Evolutionary conservation across 2,329 filamentous ascomycete species (phyloP).

Genomic region (Drechslerella dactyloides): DNA sequence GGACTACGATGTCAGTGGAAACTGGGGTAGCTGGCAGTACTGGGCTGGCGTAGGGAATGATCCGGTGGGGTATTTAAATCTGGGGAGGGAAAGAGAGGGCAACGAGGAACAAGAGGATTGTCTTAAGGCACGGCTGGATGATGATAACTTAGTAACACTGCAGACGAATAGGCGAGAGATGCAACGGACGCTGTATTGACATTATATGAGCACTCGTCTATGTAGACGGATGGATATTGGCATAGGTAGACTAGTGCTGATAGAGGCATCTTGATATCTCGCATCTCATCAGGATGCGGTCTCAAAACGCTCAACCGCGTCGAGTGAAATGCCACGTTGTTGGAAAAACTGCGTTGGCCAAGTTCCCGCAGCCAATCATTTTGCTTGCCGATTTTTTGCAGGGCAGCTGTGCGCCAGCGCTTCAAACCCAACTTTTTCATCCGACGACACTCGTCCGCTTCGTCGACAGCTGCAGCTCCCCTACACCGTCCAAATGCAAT

Average conservation of each 20-base stretch:
- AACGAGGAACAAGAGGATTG: slow-evolving; percentile 17
- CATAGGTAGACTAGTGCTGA: no score
- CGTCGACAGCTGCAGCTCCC: slow-evolving; percentile 1
- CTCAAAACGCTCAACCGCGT: neutral
- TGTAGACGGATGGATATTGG: no score
- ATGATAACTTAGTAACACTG: neutral
- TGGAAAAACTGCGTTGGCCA: slow-evolving; percentile 39
- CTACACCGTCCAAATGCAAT: slow-evolving; percentile 33
- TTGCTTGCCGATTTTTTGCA: slow-evolving; percentile 41
- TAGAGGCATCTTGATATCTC: neutral
- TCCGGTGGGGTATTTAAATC: slow-evolving; percentile 15
- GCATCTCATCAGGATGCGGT: neutral
- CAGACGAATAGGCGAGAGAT: neutral
- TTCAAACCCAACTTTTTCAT: slow-evolving; percentile 8
- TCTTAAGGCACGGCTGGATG: slow-evolving; percentile 6
- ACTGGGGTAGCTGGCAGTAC: slow-evolving; percentile 83
- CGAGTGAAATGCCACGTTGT: slow-evolving; percentile 6
- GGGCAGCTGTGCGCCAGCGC: slow-evolving; percentile 30
- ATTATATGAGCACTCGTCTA: no score
- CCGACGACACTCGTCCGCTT: slow-evolving; percentile 27
- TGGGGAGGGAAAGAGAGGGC: neutral
- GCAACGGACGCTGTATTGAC: no score
- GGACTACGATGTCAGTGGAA: slow-evolving; percentile 77
- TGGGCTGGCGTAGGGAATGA: slow-evolving; percentile 32
- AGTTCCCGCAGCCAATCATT: slow-evolving; percentile 32